Base-by-base conservation (phyloP, 2,329 filamentous ascomycete species). In the Aspergillus piperis region DNA sequence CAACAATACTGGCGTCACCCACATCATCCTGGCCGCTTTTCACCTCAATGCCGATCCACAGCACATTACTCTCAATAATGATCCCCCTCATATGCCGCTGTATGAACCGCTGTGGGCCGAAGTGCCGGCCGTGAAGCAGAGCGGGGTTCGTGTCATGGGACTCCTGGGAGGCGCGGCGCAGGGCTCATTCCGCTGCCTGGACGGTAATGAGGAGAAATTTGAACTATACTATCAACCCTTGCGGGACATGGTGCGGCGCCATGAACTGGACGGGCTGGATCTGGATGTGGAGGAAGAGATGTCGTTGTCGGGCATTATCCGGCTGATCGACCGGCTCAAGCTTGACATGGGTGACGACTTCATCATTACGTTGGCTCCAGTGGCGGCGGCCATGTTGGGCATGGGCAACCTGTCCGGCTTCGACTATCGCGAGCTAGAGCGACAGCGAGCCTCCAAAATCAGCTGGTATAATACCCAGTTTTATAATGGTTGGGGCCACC, bases 391-490 rank as follows among this genome's bases (percentile, higher is more conserved):
- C 0, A 78, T 94, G 41, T 77, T 91, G 30, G 77, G 83, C 10
- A 77, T 88, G 25, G 74, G 75, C 13, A 83, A 89, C 42, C 82
- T 96, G 3, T 92, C 89, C 61, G 93, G 92, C 0, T 96, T 96
- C 75, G 84, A 87, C 72, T 96, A 96, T 75, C 82, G 86, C 48
- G 81, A 87, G 10, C 83, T 97, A 2, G 91, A 96, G 72, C 81
- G 83, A 10, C 82, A 86, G 74, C 82, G 86, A 5, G 88, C 88
- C 0, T 76, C 75, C 15, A 83, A 88, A 47, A 90, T 96, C 27
- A 82, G 83, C 2, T 97, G 92, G 86, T 96, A 96, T 75, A 96
- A 96, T 72, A 83, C 89, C 5, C 93, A 97, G 72, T 96, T 96
- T 76, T 97, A 97, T 81, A 95, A 90, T 71, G 92, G 92, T 1